These are phyloP conservation scores for Aspergillus ellipticus DNA, from an alignment of 495 filamentous ascomycete genomes.

Conservation along the genomic window DNA sequence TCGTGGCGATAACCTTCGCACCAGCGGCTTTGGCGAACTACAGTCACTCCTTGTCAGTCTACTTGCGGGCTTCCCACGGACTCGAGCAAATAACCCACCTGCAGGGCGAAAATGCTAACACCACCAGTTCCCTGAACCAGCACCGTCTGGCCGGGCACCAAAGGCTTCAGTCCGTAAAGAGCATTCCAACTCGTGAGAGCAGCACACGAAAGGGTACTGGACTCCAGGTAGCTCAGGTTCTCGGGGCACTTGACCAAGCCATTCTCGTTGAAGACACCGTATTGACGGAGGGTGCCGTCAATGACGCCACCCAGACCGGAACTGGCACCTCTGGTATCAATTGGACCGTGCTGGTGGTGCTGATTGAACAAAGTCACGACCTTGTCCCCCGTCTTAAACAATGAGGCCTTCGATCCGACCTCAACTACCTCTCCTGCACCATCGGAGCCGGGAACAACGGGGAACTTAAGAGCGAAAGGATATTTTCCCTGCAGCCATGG, in stretches of 20 bases:
- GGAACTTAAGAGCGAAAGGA: conserved; percentile 55
- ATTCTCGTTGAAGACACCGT: conserved; percentile 64
- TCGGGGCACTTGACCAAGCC: conserved; percentile 64
- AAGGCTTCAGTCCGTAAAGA: conserved; percentile 63
- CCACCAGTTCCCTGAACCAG: conserved; percentile 81
- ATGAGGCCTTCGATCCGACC: conserved; percentile 61
- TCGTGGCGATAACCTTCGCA: conserved; percentile 77
- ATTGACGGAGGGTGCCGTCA: conserved; percentile 69
- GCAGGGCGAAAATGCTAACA: conserved; percentile 72
- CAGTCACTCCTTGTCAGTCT: not conserved
- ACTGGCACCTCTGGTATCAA: conserved; percentile 35
- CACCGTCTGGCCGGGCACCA: conserved; percentile 68
- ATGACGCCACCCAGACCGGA: conserved; percentile 68
- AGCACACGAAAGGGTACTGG: conserved; percentile 66
- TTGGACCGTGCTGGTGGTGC: conserved; percentile 59
- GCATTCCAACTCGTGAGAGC: conserved; percentile 81
- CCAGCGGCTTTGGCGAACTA: conserved; percentile 83
- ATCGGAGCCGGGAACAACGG: conserved; percentile 70
- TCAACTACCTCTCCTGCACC: conserved; percentile 70
- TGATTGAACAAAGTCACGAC: conserved; percentile 81
- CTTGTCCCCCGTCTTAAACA: conserved; percentile 67
- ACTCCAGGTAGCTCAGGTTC: conserved; percentile 61
- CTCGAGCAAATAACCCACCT: conserved; percentile 45
- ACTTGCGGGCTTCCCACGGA: not conserved
- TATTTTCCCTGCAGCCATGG: conserved; percentile 53